phyloP scores from a whole-genome alignment of 805 yeast species.

The Cyberlindnera meyerae region DNA sequence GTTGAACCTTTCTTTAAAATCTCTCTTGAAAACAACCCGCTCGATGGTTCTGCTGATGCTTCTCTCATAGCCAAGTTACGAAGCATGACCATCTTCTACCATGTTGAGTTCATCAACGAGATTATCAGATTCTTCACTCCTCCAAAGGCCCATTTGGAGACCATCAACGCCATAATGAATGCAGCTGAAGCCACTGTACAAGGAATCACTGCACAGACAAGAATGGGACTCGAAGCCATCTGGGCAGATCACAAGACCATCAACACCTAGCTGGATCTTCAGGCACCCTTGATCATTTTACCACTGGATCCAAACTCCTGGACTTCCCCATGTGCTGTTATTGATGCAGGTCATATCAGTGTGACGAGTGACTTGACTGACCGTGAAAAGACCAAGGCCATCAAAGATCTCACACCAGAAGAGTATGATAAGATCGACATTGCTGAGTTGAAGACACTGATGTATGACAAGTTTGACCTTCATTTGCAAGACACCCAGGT shows the following conservation, averaged over 20 bases:
- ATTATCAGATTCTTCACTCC: constrained; percentile 77
- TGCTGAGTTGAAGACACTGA: constrained; percentile 42
- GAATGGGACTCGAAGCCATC: constrained; percentile 89
- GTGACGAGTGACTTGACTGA: constrained; percentile 77
- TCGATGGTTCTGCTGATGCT: constrained; percentile 81
- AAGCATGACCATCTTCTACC: constrained; percentile 87
- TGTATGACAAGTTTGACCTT: constrained; percentile 86
- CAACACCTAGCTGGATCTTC: constrained; percentile 80
- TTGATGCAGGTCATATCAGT: constrained; percentile 95
- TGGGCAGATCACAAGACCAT: constrained; percentile 91
- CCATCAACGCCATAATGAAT: constrained; percentile 82
- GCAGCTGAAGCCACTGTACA: constrained; percentile 96
- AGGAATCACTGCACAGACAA: constrained; percentile 82
- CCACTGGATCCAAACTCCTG: constrained; percentile 78
- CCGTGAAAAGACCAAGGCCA: constrained; percentile 57
- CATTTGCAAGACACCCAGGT: constrained; percentile 82
- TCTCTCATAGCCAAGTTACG: constrained; percentile 65
- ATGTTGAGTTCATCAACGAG: constrained; percentile 76
- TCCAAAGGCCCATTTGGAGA: constrained; percentile 78
- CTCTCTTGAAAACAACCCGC: constrained; percentile 80
- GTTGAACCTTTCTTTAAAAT: constrained; percentile 73
- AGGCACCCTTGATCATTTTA: constrained; percentile 85
- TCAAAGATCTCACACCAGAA: constrained; percentile 55
- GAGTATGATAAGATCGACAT: constrained; percentile 60
- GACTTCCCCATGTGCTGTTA: constrained; percentile 82